Percentiles rank a stretch among this genome's conserved stretches.
Conservation (phyloP, 2,329 filamentous ascomycete species). For the Diaporthe batatas region DNA sequence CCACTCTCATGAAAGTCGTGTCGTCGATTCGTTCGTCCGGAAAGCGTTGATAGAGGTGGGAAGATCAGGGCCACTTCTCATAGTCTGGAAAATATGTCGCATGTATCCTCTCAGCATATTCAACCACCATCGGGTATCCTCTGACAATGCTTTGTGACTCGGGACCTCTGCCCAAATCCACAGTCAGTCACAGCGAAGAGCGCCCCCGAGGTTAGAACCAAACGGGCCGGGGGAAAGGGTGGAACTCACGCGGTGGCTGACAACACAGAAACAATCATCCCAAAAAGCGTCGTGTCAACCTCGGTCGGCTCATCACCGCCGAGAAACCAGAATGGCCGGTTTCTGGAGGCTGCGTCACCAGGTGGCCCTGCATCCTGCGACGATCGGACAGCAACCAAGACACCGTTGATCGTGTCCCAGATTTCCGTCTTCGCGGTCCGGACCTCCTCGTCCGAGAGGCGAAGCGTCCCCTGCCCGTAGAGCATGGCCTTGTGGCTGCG, state of each 20-base stretch:
- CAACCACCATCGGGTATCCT: conserved; percentile 61
- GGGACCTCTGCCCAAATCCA: conserved; percentile 55
- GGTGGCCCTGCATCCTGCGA: neutral
- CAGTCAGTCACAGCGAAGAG: conserved; percentile 41
- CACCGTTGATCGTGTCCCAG: conserved; percentile 64
- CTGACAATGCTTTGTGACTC: conserved; percentile 59
- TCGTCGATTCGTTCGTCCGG: fast-evolving
- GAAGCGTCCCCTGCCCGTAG: conserved; percentile 68
- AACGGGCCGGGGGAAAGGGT: neutral
- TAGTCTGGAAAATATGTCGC: conserved; percentile 71
- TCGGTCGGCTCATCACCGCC: conserved; percentile 68
- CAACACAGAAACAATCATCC: conserved; percentile 67
- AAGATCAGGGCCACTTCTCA: conserved; percentile 51
- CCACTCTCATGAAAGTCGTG: neutral
- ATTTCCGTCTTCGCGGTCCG: conserved; percentile 59
- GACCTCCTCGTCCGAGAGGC: conserved; percentile 65
- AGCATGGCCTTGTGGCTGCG: conserved; percentile 59
- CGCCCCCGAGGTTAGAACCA: neutral
- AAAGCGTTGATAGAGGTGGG: neutral
- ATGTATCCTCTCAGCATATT: conserved; percentile 71
- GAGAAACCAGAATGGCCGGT: conserved; percentile 68
- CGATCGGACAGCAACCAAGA: conserved; percentile 52
- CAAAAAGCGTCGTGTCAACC: conserved; percentile 69
- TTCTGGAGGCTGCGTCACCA: neutral
- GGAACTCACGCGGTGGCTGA: conserved; percentile 65